Conservation (phyloP, 345 rosid species). For the Eucalyptus caleyi region DNA sequence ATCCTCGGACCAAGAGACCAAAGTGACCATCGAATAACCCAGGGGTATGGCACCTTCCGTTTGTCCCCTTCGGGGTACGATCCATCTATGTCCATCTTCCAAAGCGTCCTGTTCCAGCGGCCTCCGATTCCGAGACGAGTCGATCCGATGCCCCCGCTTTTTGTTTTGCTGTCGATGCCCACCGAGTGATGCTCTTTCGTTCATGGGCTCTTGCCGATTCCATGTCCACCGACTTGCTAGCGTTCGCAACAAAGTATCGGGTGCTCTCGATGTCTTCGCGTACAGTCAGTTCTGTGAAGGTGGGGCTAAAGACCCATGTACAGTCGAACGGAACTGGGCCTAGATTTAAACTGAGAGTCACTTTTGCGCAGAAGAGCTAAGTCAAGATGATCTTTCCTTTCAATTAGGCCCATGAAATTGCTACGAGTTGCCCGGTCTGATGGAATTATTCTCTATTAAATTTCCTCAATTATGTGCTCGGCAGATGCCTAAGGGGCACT, state of each 20-base stretch:
- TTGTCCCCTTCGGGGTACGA: not conserved
- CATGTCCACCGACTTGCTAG: not conserved
- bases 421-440: not conserved
- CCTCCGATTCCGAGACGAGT: not conserved
- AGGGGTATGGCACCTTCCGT: not conserved
- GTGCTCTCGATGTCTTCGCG: not conserved
- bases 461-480: not conserved
- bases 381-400: not conserved
- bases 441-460: not conserved
- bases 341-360: not conserved
- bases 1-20: not conserved
- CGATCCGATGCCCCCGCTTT: not conserved
- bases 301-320: not conserved
- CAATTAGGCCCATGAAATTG: not conserved
- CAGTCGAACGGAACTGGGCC: not conserved
- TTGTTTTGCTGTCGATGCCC: too few relatives aligned
- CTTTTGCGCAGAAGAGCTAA: not conserved
- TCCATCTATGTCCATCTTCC: not conserved
- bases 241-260: not conserved
- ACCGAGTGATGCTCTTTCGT: not conserved
- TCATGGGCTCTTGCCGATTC: not conserved
- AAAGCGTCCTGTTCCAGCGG: not conserved
- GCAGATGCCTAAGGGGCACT: not conserved
- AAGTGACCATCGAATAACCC: not conserved
- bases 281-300: rapidly evolving